These are phyloP conservation scores for Aaosphaeria pasadenensis DNA, from an alignment of 2,329 filamentous ascomycete species.

Conservation along the genomic window DNA sequence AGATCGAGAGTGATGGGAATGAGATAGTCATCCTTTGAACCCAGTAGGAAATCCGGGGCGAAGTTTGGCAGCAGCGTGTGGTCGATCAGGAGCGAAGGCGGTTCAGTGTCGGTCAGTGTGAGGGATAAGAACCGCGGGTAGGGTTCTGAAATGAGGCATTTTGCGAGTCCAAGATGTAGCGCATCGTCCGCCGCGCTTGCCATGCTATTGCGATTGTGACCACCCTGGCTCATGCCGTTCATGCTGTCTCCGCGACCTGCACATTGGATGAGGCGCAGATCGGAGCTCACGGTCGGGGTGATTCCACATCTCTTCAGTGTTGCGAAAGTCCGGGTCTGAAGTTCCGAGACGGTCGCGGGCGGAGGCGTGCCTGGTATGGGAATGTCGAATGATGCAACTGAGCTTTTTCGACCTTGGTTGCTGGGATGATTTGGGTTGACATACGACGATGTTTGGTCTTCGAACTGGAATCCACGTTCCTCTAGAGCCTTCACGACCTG, in stretches of 20 bases:
- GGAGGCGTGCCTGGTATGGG: constrained; percentile 66
- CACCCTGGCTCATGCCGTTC: constrained; percentile 21
- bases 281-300: constrained; percentile 65
- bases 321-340: constrained; percentile 79
- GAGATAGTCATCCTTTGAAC: constrained; percentile 67
- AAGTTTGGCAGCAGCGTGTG: constrained; percentile 60
- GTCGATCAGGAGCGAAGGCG: constrained; percentile 71
- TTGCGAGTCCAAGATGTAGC: constrained; percentile 47
- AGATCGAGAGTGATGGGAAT: constrained; percentile 89
- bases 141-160: constrained; percentile 47
- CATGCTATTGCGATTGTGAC: constrained; percentile 22
- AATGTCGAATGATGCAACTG: constrained; percentile 46
- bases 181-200: constrained; percentile 39
- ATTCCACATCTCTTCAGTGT: constrained; percentile 78
- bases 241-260: constrained; percentile 58
- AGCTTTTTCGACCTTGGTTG: constrained; percentile 36
- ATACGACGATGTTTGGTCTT: constrained; percentile 60
- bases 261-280: constrained; percentile 75
- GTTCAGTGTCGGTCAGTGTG: constrained; percentile 70
- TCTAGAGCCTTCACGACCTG: constrained; percentile 76
- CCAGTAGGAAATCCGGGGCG: constrained; percentile 65
- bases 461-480: constrained; percentile 79
- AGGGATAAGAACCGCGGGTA: constrained; percentile 69
- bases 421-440: constrained; percentile 54
- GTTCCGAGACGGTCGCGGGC: constrained; percentile 71